Conservation (phyloP, 2,329 filamentous ascomycete genomes). For the Neonectria faginata region DNA sequence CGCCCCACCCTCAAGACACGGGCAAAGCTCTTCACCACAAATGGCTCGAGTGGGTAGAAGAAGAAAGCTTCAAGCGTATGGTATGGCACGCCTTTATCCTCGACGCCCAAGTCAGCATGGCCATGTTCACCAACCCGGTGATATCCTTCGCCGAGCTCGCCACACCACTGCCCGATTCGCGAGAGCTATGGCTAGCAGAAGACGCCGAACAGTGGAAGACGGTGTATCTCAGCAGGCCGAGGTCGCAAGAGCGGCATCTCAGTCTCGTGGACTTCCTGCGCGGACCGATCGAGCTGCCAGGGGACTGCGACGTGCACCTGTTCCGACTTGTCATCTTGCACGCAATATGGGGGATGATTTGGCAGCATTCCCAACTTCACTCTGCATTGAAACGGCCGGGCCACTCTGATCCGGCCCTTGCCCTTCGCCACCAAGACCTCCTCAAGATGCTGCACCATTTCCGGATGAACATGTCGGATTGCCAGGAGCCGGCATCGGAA, state of each 20-base stretch:
- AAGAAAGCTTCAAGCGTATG: slow-evolving; percentile 28
- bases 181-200: slow-evolving; percentile 30
- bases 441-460: slow-evolving; percentile 21
- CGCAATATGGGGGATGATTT: slow-evolving; percentile 33
- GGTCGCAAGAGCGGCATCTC: slow-evolving; percentile 5
- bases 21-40: slow-evolving; percentile 27
- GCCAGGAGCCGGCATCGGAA: slow-evolving; percentile 14
- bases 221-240: slow-evolving; percentile 21
- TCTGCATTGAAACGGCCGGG: slow-evolving; percentile 20
- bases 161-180: slow-evolving; percentile 26
- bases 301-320: slow-evolving; percentile 24
- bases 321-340: slow-evolving; percentile 21
- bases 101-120: slow-evolving; percentile 31
- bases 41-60: slow-evolving; percentile 31
- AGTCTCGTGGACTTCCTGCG: slow-evolving; percentile 26
- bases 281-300: slow-evolving; percentile 24
- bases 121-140: slow-evolving; percentile 25
- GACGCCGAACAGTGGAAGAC: slow-evolving; percentile 32
- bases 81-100: slow-evolving; percentile 28
- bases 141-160: slow-evolving; percentile 30
- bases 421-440: slow-evolving; percentile 31
- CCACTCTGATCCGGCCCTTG: slow-evolving; percentile 19
- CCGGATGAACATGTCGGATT: slow-evolving; percentile 24
- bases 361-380: slow-evolving; percentile 26
- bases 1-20: slow-evolving; percentile 14